phyloP scores from a whole-genome alignment of 371 early-diverging fungal species.

The Apophysomyces elegans region DNA sequence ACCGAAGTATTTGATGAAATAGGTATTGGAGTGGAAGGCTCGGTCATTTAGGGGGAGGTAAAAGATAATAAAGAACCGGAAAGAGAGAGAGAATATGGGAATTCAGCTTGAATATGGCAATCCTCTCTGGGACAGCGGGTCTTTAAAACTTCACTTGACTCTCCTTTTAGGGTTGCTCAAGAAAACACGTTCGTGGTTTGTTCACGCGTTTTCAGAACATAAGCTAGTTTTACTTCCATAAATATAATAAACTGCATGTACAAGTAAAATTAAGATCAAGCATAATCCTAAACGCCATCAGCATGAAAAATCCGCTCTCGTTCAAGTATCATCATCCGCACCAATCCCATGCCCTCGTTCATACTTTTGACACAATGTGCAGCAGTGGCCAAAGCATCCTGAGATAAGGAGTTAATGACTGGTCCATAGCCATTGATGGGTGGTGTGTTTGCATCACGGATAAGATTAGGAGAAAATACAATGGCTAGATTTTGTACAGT shows the following conservation, averaged over 20 bases:
- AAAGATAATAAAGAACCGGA: slow-evolving; percentile 4
- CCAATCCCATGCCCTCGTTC: slow-evolving; percentile 22
- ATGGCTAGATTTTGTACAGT: slow-evolving; percentile 82
- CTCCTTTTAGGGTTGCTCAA: too few relatives aligned
- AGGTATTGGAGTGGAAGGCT: slow-evolving; percentile 3
- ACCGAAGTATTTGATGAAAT: not conserved
- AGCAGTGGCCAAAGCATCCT: slow-evolving; percentile 29
- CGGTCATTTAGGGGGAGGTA: not conserved
- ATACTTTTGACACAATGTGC: slow-evolving; percentile 22
- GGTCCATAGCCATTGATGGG: slow-evolving; percentile 24
- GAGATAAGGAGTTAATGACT: slow-evolving; percentile 41
- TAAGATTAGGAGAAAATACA: slow-evolving; percentile 88
- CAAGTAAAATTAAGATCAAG: not conserved
- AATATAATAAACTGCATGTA: not conserved
- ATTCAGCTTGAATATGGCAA: not conserved
- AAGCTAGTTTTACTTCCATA: not conserved
- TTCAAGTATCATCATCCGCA: slow-evolving; percentile 18
- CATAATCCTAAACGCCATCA: not conserved
- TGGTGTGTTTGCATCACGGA: slow-evolving; percentile 55
- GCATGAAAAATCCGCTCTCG: slow-evolving; percentile 9
- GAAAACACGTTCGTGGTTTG: not conserved
- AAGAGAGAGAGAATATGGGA: slow-evolving; percentile 2
- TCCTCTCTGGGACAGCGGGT: too few relatives aligned
- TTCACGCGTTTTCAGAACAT: not conserved
- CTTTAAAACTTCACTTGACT: too few relatives aligned